Conservation (phyloP, 129 eudicot genomes). For the Tagetes patula region DNA sequence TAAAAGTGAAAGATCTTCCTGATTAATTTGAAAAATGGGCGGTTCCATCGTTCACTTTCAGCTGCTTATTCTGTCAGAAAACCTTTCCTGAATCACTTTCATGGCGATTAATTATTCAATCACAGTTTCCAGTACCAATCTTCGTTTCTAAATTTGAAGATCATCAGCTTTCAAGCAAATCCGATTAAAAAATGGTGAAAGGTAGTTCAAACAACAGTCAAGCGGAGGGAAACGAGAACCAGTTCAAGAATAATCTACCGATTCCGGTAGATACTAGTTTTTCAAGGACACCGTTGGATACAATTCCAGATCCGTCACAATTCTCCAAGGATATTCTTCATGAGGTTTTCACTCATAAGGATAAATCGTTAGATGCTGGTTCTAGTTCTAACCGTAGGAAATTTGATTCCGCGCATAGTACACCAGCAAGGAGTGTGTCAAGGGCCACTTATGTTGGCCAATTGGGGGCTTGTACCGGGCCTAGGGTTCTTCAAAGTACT, state of each 20-base stretch:
- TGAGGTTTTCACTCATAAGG: slow-evolving; percentile 22
- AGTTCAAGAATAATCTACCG: slow-evolving; percentile 22
- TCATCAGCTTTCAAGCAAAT: slow-evolving; percentile 1
- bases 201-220: slow-evolving; percentile 23
- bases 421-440: slow-evolving; percentile 53
- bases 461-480: slow-evolving; percentile 39
- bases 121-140: neutral
- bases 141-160: neutral
- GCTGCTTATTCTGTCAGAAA: slow-evolving; percentile 28
- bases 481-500: slow-evolving; percentile 36
- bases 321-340: slow-evolving; percentile 34
- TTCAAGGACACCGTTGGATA: slow-evolving; percentile 52
- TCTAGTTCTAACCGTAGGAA: slow-evolving; percentile 21
- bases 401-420: slow-evolving; percentile 51
- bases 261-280: slow-evolving; percentile 24
- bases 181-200: slow-evolving; percentile 31
- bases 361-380: slow-evolving; percentile 26
- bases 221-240: slow-evolving; percentile 42
- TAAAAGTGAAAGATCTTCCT: neutral
- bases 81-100: slow-evolving; percentile 15
- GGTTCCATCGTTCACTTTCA: slow-evolving; percentile 29
- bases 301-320: slow-evolving; percentile 73
- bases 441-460: slow-evolving; percentile 40
- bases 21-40: slow-evolving; percentile 33
- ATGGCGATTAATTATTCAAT: slow-evolving; percentile 15